Evolutionary conservation across 2,329 filamentous ascomycete genomes (phyloP).

Genomic region (Domatiomyces globalis): DNA sequence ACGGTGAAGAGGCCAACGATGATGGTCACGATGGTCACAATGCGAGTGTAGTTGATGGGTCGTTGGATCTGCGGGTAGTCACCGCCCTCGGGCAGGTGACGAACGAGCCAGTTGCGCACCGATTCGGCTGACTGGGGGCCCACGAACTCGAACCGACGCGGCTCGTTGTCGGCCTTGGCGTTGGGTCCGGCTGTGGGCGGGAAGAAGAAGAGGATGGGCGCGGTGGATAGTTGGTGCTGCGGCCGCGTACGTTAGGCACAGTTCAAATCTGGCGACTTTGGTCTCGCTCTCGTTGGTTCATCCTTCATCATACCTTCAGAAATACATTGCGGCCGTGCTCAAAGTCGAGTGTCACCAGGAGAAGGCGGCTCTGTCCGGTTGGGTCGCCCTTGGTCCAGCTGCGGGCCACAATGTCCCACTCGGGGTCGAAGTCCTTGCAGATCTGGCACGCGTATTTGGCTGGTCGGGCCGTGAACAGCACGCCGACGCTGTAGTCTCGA

Average conservation of each 20-base stretch:
- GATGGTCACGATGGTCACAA: constrained; percentile 53
- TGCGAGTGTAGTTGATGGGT: constrained; percentile 74
- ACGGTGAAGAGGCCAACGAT: constrained; percentile 56
- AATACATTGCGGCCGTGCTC: constrained; percentile 69
- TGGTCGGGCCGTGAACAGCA: constrained; percentile 80
- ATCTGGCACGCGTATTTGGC: constrained; percentile 69
- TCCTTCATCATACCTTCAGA: constrained; percentile 51
- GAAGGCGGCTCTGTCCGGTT: constrained; percentile 52
- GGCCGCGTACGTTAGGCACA: neutral
- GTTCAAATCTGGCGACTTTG: neutral
- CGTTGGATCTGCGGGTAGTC: constrained; percentile 59
- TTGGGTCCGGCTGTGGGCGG: constrained; percentile 70
- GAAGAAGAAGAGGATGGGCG: constrained; percentile 78
- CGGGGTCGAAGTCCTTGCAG: constrained; percentile 82
- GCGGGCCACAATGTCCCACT: constrained; percentile 75
- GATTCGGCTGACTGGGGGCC: constrained; percentile 63
- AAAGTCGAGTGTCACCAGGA: constrained; percentile 84
- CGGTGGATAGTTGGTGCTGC: constrained; percentile 84
- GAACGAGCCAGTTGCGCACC: constrained; percentile 62
- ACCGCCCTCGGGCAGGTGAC: constrained; percentile 62
- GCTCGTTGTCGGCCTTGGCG: constrained; percentile 48
- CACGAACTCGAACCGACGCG: constrained; percentile 72
- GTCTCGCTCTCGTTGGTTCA: too few relatives aligned
- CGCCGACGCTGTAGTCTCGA: constrained; percentile 67
- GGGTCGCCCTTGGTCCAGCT: constrained; percentile 83